Base-by-base conservation (phyloP, 345 rosid genomes). In the Abelmoschus esculentus region DNA sequence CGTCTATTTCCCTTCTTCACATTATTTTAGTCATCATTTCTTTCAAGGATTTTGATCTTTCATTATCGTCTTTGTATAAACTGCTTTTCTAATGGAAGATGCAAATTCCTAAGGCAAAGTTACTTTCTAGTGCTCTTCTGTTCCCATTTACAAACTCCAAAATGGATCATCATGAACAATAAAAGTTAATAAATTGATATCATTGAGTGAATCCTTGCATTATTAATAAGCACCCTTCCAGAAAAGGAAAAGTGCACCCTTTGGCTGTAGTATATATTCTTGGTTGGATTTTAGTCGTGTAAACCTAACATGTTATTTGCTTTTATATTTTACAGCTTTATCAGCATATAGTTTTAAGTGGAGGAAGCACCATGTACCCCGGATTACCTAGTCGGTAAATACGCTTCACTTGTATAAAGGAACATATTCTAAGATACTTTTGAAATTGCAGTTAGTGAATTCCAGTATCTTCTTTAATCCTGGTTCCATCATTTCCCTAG, bases 281-380 rank as follows among this genome's bases (percentile, higher is more conserved):
- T 13, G 11, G 6, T 10, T 36, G 26, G 17, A 44, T 66, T 66
- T 17, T 7, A 3, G 49, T 72, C 22, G 5, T 22, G 13, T 56
- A 46, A 63, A 61, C 75, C 22, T 68, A 53, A n/a, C n/a, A 70
- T 54, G 4, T 70, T 55, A 42, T 72, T 44, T 59, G 42, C 8
- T 22, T 22, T 72, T 46, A 36, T 52, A 47, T 77, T 66, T 67
- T 81, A 80, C 88, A 93, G 97, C 90, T 93, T 66, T 93, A 93
- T 76, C 98, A 93, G 78, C 98, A 91, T 76, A 93, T 93, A 67
- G 98, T 93, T 34, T 82, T 93, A 80, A 91, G 98, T 72, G 98
- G 98, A 74, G 98, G 96, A 75, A 93, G 98, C 85, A 93, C 97
- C 72, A 93, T 93, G 98, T 89, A 91, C 61, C 98, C 97, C 17